Evolutionary conservation across 768 basidiomycete species (phyloP).

Genomic region (Rubroboletus pulcherrimus): DNA sequence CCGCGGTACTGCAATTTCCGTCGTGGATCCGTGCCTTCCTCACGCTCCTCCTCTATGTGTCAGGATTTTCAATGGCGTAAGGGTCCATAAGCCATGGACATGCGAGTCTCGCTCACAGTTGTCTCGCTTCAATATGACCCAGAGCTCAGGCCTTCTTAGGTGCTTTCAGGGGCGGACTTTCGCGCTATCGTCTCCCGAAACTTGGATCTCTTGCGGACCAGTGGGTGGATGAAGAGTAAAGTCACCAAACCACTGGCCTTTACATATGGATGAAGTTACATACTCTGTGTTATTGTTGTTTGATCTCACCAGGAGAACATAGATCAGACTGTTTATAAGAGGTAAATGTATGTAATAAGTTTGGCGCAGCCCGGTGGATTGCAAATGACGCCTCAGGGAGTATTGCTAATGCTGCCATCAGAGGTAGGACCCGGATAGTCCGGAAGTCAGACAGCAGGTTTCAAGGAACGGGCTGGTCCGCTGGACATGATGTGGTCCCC

Average conservation of each 20-base stretch:
- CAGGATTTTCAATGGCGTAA: slow-evolving; percentile 54
- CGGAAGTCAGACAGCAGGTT: background rate
- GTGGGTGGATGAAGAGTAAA: slow-evolving; percentile 64
- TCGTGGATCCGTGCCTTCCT: slow-evolving; percentile 48
- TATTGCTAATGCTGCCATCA: background rate
- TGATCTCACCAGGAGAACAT: background rate
- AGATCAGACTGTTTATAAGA: background rate
- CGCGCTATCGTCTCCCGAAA: slow-evolving; percentile 57
- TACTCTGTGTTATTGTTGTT: background rate
- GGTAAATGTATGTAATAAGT: background rate
- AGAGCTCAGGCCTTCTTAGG: slow-evolving; percentile 44
- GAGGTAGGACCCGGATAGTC: background rate
- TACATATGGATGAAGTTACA: background rate
- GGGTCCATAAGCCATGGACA: slow-evolving; percentile 20
- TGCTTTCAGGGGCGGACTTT: slow-evolving; percentile 47
- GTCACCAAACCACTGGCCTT: background rate
- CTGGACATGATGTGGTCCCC: background rate
- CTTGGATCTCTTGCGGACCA: slow-evolving; percentile 63
- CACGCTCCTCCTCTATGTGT: slow-evolving; percentile 42
- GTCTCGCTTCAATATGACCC: slow-evolving; percentile 4
- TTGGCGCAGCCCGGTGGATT: background rate
- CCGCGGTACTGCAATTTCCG: slow-evolving; percentile 50
- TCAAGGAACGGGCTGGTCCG: background rate
- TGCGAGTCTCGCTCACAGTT: slow-evolving; percentile 1
- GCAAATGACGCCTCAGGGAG: background rate